Evolutionary conservation across 2,329 filamentous ascomycete species (phyloP), one percentile per base, ranked within the genome.

Genomic region (Xylariaceae sp.): DNA sequence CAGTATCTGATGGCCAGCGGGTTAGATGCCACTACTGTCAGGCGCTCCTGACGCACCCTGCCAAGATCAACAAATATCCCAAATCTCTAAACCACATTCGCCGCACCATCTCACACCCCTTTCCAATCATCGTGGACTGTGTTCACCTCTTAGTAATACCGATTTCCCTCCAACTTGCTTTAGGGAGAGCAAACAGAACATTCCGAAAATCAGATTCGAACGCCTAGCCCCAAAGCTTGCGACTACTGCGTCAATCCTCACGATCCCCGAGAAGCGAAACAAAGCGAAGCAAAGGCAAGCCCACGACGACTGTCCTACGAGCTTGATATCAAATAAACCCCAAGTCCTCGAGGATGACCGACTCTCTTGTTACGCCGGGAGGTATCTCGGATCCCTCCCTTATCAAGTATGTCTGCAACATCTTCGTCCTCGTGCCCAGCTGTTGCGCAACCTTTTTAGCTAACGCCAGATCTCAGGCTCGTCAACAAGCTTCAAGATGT

Each of bases 401-500:
- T 67, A 87, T 87, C 76, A 85, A 85, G 84, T 87, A 71, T 60
- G 78, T 73, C 66, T 59, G 62, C 57, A 52, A 56, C 58, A 51
- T 52, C 60, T 54, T 56, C 55, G 52, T 52, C 51, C 56, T 66
- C 63, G 64, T 55, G 54, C 51, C 32, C 7, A n/a, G 37, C 16
- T 9, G 20, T 42, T 43, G 47, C 57, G 40, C 58, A 48, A 44
- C 48, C 26, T 52, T 10, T 26, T 29, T 46, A 44, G 46, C 71
- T 74, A 62, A 74, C 70, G 49, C 67, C 56, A 66, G 47, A 58
- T 51, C 61, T 52, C 67, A 88, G 85, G 71, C 89, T 98, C 68
- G 95, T 99, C 74, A 99, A 99, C 83, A 98, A 96, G 82, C 88
- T 99, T 46, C 95, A 99, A 75, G 95, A 99, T 91, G 95, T 99